A percentile compares a stretch with the other conserved stretches of the same genome.
Conservation (phyloP, 768 basidiomycete genomes). For the Tylopilus sp. region DNA sequence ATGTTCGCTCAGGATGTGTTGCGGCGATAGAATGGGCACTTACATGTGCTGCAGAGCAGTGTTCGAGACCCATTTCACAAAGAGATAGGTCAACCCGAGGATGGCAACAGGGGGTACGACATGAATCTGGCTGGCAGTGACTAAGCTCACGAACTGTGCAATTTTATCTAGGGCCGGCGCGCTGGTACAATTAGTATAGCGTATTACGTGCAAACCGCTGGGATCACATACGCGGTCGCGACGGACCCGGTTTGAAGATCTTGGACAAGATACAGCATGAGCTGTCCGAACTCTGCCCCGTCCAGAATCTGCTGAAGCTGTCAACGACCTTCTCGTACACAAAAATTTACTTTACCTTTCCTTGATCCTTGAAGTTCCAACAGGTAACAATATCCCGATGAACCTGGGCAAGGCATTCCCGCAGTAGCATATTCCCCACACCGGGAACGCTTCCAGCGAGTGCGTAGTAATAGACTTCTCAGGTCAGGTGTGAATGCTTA, state of each 20-base stretch:
- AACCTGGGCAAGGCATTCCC: constrained; percentile 2
- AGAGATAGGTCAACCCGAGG: constrained; percentile 1
- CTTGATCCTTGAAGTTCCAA: constrained; percentile 5
- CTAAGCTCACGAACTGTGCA: neutral
- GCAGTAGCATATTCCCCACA: neutral
- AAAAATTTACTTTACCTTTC: neutral
- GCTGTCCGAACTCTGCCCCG: constrained; percentile 1
- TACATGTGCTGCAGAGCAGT: neutral
- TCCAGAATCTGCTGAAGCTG: neutral
- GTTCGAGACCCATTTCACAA: constrained; percentile 5
- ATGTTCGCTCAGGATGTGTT: neutral
- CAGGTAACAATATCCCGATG: constrained; percentile 7
- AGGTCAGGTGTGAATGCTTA: neutral
- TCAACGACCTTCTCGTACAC: neutral
- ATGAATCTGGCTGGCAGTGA: neutral
- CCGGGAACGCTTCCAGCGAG: neutral
- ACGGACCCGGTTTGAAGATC: neutral
- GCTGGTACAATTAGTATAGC: neutral
- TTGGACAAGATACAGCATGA: constrained; percentile 3
- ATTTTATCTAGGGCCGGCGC: neutral
- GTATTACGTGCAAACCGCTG: neutral
- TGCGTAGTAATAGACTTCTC: neutral
- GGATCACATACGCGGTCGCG: neutral
- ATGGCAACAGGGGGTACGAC: constrained; percentile 2
- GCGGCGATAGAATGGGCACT: neutral